These are phyloP conservation scores for Claviceps sp. DNA, from an alignment of 2,329 filamentous ascomycete species.

Conservation along the genomic window DNA sequence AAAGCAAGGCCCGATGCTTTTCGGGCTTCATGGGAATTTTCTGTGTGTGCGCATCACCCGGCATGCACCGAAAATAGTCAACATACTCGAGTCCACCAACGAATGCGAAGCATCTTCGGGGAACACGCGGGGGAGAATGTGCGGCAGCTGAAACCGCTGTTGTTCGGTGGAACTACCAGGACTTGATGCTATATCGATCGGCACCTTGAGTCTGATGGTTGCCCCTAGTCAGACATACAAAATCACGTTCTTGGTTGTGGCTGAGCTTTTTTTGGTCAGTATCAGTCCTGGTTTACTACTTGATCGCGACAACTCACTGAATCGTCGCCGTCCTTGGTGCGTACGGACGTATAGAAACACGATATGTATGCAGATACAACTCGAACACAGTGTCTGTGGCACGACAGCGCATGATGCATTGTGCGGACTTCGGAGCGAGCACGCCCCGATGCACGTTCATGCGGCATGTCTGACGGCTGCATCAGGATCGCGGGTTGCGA, in stretches of 20 bases:
- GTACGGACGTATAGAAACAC: background rate
- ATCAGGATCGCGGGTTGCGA: background rate
- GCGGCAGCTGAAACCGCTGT: background rate
- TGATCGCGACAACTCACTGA: background rate
- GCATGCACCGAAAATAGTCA: background rate
- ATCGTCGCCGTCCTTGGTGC: background rate
- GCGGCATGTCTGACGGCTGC: background rate
- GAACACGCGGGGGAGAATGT: background rate
- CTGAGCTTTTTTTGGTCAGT: background rate
- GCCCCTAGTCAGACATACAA: background rate
- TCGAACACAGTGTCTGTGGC: background rate
- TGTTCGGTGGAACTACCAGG: background rate
- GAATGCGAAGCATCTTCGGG: background rate
- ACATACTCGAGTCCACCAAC: background rate
- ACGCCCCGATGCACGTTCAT: background rate
- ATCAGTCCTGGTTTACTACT: no score
- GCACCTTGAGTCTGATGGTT: no score
- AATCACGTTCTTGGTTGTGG: background rate
- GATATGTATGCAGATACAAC: background rate
- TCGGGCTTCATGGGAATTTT: background rate
- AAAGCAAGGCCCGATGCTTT: background rate
- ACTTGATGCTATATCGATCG: background rate
- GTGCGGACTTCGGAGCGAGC: background rate
- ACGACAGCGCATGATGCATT: background rate
- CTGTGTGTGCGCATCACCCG: background rate